Conservation (phyloP, 2,329 filamentous ascomycete genomes). For the Cryphonectria nitschkei region DNA sequence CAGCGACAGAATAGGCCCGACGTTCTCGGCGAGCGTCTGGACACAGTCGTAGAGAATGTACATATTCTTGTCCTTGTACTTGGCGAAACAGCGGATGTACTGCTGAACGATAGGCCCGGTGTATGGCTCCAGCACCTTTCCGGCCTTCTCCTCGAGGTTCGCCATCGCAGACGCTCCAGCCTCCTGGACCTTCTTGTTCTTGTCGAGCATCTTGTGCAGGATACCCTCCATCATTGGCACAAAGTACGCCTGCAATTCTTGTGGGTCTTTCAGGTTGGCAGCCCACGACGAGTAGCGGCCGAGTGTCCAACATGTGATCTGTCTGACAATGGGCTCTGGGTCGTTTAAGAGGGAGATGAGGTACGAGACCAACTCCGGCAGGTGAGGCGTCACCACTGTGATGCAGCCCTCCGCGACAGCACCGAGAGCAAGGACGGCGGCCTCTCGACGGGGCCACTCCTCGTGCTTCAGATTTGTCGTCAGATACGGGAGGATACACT, state of each 20-base stretch:
- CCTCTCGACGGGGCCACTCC: slow-evolving; percentile 92
- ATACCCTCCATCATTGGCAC: slow-evolving; percentile 98
- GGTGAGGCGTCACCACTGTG: slow-evolving; percentile 83
- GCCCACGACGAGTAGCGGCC: slow-evolving; percentile 94
- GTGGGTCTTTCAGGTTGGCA: slow-evolving; percentile 68
- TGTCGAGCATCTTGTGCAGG: slow-evolving; percentile 90
- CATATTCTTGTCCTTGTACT: slow-evolving; percentile 99
- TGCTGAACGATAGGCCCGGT: slow-evolving; percentile 88
- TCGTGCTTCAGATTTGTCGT: slow-evolving; percentile 85
- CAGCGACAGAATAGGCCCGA: slow-evolving; percentile 79
- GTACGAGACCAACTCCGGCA: slow-evolving; percentile 88
- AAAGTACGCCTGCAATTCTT: slow-evolving; percentile 77
- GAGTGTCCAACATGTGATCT: slow-evolving; percentile 98
- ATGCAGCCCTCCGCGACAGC: slow-evolving; percentile 96
- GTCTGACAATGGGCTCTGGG: slow-evolving; percentile 84
- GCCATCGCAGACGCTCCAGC: slow-evolving; percentile 95
- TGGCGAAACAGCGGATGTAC: slow-evolving; percentile 87
- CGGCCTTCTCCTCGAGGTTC: slow-evolving; percentile 91
- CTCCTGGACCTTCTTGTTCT: slow-evolving; percentile 97
- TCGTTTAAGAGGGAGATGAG: slow-evolving; percentile 86
- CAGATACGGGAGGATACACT: slow-evolving; percentile 89
- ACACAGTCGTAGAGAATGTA: slow-evolving; percentile 99
- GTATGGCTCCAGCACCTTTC: slow-evolving; percentile 79
- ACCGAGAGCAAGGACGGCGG: slow-evolving; percentile 89
- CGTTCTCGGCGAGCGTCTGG: slow-evolving; percentile 91